Evolutionary conservation across 2,329 filamentous ascomycete species (phyloP).

Genomic region (Berkeleyomyces basicola): DNA sequence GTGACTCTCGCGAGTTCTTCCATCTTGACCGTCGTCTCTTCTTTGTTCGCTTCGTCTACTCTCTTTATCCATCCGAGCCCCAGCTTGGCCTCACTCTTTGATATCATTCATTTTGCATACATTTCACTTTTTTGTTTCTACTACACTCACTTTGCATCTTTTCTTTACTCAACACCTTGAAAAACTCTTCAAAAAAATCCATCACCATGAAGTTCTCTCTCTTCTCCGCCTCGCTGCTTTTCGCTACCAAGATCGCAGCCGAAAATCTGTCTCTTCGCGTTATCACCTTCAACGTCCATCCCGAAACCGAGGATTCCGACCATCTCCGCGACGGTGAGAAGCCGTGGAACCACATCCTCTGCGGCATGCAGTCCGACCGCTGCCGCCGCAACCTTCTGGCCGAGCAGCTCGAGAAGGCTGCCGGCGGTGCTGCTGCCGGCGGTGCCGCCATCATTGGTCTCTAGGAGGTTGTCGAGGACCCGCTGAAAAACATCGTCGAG

Average conservation of each 20-base stretch:
- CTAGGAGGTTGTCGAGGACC: slow-evolving; percentile 48
- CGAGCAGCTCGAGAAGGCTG: slow-evolving; percentile 39
- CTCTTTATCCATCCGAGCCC: too few species aligned
- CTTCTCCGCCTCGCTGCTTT: slow-evolving; percentile 7
- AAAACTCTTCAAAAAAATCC: background rate
- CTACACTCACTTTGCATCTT: too few species aligned
- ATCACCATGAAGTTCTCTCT: slow-evolving; percentile 7
- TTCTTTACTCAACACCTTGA: too few species aligned
- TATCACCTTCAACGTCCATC: slow-evolving; percentile 53
- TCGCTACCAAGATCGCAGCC: background rate
- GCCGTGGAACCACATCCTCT: slow-evolving; percentile 31
- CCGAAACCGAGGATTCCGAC: slow-evolving; percentile 42
- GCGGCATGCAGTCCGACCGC: slow-evolving; percentile 19
- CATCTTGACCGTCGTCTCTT: too few species aligned
- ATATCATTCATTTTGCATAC: background rate
- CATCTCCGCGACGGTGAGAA: slow-evolving; percentile 38
- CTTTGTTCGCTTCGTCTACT: background rate
- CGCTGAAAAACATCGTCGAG: slow-evolving; percentile 41
- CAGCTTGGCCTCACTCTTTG: too few species aligned
- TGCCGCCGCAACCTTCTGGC: slow-evolving; percentile 37
- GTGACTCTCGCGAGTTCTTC: background rate
- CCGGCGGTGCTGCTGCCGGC: slow-evolving; percentile 26
- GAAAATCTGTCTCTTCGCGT: slow-evolving; percentile 31
- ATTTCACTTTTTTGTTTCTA: background rate
- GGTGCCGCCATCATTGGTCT: slow-evolving; percentile 38